Evolutionary conservation across 805 yeast species (phyloP).

Genomic region (Kazachstania bromeliacearum): DNA sequence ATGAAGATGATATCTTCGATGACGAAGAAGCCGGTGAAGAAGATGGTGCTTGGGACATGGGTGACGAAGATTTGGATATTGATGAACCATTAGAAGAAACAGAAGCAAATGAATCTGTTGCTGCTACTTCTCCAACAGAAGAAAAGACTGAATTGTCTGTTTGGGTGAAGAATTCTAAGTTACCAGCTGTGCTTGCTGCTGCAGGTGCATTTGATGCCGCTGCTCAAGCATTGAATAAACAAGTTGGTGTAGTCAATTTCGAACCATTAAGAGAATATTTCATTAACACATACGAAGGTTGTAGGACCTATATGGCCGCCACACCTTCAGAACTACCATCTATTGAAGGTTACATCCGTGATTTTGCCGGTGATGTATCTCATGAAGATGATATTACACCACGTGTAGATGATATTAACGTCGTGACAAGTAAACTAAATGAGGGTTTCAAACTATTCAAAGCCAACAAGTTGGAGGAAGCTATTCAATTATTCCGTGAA

Average conservation of each 20-base stretch:
- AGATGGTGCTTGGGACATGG: conserved; percentile 73
- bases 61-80: conserved; percentile 68
- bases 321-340: conserved; percentile 62
- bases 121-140: conserved; percentile 25
- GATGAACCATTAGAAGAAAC: conserved; percentile 40
- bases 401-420: conserved; percentile 61
- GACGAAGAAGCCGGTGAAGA: conserved; percentile 45
- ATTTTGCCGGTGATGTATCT: conserved; percentile 29
- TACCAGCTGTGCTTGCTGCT: conserved; percentile 89
- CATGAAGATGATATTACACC: conserved; percentile 45
- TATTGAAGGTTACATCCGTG: conserved; percentile 55
- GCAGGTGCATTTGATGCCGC: conserved; percentile 96
- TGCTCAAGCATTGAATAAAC: conserved; percentile 83
- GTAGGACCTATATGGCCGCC: conserved; percentile 67
- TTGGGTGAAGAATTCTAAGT: conserved; percentile 84
- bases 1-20: conserved; percentile 28
- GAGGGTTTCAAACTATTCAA: conserved; percentile 79
- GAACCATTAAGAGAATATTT: conserved; percentile 81
- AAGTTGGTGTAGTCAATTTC: conserved; percentile 76
- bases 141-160: conserved; percentile 50
- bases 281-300: conserved; percentile 72
- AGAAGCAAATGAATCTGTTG: conserved; percentile 35
- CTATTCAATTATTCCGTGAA: conserved; percentile 69
- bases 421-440: conserved; percentile 47
- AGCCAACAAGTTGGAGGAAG: conserved; percentile 71